phyloP scores from a whole-genome alignment of 2,329 filamentous ascomycete species.

The Plectosphaerella plurivora region DNA sequence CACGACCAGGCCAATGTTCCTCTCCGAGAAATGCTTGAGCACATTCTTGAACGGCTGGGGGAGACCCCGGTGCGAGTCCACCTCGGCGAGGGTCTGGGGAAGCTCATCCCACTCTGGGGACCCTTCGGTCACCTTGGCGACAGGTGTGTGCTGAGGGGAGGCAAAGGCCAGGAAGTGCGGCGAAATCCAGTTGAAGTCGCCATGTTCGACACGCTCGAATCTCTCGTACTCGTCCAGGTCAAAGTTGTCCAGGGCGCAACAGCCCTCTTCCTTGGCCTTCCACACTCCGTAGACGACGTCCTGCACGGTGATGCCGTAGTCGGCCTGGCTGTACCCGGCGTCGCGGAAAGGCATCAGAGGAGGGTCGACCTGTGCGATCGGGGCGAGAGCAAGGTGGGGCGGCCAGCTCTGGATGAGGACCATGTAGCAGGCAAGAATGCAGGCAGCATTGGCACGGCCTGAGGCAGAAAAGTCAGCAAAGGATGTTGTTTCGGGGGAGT shows the following conservation, averaged over 20 bases:
- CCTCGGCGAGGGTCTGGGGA: slow-evolving; percentile 69
- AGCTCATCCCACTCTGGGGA: slow-evolving; percentile 71
- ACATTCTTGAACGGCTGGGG: slow-evolving; percentile 95
- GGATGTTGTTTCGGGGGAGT: neutral
- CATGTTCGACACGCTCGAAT: slow-evolving; percentile 93
- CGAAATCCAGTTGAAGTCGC: slow-evolving; percentile 99
- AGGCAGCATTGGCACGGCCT: slow-evolving; percentile 91
- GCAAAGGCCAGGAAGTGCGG: slow-evolving; percentile 94
- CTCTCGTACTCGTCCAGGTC: slow-evolving; percentile 96
- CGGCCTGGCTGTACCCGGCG: slow-evolving; percentile 95
- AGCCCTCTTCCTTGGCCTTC: slow-evolving; percentile 95
- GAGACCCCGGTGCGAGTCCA: slow-evolving; percentile 66
- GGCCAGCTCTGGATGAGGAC: slow-evolving; percentile 97
- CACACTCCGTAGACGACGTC: slow-evolving; percentile 98
- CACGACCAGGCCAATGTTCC: slow-evolving; percentile 89
- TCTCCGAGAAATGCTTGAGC: slow-evolving; percentile 78
- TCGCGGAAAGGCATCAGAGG: slow-evolving; percentile 98
- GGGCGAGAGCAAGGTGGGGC: slow-evolving; percentile 88
- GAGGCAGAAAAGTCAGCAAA: slow-evolving; percentile 16
- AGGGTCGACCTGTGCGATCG: slow-evolving; percentile 93
- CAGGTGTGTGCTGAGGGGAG: slow-evolving; percentile 80
- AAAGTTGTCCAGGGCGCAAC: slow-evolving; percentile 89
- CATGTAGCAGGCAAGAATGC: slow-evolving; percentile 96
- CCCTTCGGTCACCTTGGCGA: slow-evolving; percentile 64
- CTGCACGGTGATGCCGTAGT: slow-evolving; percentile 93